Evolutionary conservation across 2,329 filamentous ascomycete genomes (phyloP).

Genomic region (Macrophomina pseudophaseolina): DNA sequence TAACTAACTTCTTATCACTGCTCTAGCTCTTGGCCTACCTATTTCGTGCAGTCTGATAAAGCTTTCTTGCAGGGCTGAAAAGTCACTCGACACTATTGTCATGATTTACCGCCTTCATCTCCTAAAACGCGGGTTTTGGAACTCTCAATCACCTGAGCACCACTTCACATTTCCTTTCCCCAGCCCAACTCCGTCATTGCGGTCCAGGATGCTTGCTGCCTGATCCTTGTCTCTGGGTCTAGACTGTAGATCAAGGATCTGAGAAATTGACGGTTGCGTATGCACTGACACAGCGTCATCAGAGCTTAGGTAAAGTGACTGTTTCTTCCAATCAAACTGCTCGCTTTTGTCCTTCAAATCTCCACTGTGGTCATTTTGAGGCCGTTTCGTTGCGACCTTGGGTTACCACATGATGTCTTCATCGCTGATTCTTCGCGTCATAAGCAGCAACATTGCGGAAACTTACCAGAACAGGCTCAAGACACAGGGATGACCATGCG

Average conservation of each 20-base stretch:
- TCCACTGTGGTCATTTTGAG: constrained; percentile 5
- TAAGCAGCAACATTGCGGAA: too few species aligned
- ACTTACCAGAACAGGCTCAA: background rate
- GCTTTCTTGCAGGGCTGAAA: background rate
- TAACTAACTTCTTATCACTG: constrained; percentile 9
- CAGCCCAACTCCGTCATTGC: background rate
- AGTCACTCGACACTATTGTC: constrained; percentile 8
- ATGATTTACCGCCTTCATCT: constrained; percentile 12
- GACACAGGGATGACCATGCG: background rate
- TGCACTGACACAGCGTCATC: constrained; percentile 3
- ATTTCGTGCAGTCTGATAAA: background rate
- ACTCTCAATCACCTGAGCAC: constrained; percentile 10
- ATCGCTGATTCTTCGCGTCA: background rate
- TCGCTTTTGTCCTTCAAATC: background rate
- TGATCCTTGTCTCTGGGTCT: background rate
- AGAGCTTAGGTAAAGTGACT: background rate
- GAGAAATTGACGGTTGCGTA: constrained; percentile 15
- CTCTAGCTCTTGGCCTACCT: background rate
- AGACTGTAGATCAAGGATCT: constrained; percentile 14
- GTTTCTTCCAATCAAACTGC: background rate
- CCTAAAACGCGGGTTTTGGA: background rate
- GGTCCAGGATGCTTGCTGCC: constrained; percentile 4
- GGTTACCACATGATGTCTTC: constrained; percentile 3
- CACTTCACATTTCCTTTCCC: constrained; percentile 6
- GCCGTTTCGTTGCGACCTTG: background rate